Evolutionary conservation across 2,329 filamentous ascomycete genomes (phyloP).

Genomic region (Paramyrothecium roridum): DNA sequence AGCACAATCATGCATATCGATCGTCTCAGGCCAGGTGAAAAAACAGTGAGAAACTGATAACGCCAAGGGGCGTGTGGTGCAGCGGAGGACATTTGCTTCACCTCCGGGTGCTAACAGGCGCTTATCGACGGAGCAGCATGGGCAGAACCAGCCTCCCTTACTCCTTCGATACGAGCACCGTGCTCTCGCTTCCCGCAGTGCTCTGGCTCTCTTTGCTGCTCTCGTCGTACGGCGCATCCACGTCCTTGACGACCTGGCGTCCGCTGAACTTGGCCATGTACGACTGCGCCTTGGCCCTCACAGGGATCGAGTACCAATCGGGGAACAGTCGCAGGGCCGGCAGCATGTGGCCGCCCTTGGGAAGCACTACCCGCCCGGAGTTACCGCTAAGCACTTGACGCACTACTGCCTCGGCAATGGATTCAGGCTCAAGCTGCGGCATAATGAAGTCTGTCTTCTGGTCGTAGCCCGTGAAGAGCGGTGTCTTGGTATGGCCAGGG

Average conservation of each 20-base stretch:
- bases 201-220: constrained; percentile 7
- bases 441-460: constrained; percentile 37
- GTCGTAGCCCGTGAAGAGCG: constrained; percentile 48
- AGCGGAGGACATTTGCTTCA: too few species aligned
- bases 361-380: constrained; percentile 45
- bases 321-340: constrained; percentile 50
- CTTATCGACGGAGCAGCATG: too few species aligned
- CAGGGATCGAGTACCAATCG: constrained; percentile 58
- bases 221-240: constrained; percentile 33
- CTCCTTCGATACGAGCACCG: constrained; percentile 30
- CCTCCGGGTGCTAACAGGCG: too few species aligned
- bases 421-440: constrained; percentile 33
- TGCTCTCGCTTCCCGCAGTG: constrained; percentile 28
- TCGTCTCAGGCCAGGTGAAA: too few species aligned
- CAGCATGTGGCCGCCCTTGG: constrained; percentile 34
- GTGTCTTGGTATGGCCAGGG: constrained; percentile 39
- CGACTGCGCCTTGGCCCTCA: constrained; percentile 39
- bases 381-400: constrained; percentile 45
- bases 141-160: constrained; percentile 3
- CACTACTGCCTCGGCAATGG: constrained; percentile 44
- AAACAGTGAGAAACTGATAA: too few species aligned
- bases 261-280: constrained; percentile 43
- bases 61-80: too few species aligned
- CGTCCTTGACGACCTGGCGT: constrained; percentile 44
- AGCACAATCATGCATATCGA: too few species aligned